Evolutionary conservation across 1,284 basidiomycete genomes (phyloP), one percentile per base, ranked within the genome.

Genomic region (Tremellales sp.): DNA sequence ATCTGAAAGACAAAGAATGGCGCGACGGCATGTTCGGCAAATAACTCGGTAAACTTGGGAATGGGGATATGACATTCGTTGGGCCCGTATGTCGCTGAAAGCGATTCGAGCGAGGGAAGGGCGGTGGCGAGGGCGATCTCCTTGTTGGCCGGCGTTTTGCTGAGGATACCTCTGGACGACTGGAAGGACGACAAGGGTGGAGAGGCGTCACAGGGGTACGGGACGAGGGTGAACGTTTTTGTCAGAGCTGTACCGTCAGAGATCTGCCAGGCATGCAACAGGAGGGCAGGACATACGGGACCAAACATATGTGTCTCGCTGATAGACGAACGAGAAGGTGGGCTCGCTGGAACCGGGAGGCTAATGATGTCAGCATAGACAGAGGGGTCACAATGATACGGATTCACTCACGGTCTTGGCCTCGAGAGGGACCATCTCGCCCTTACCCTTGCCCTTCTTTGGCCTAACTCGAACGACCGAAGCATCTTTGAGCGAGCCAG

Each of bases 1-100:
- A 97, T 78, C 75, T 97, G 90, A 74, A 96, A 94, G 25, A 94
- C 89, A 72, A 96, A 96, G 79, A 96, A 96, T 0, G 92, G 91
- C 2, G 86, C 87, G 26, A 90, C 91, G 3, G 91, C 89, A 66
- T 96, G 92, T 76, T 97, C 92, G 29, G 78, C 80, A 60, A 97
- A 94, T 29, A 97, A 81, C 61, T 89, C 85, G 6, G 81, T 78
- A 67, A 97, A 97, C 2, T 87, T 87, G 4, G 92, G 92, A 43
- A 97, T 88, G 2, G 93, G 92, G 56, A 97, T 93, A 68, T 94
- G 84, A 74, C 96, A 97, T 67, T 90, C 86, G 76, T 97, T 97
- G 64, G 84, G 83, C 54, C 91, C 91, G 66, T 89, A 97, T 26
- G 90, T 72, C 21, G 68, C 64, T 41, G 71, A 69, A 31, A 78